A percentile compares a stretch with the other conserved stretches of the same genome.
Evolutionary conservation across 2,329 filamentous ascomycete genomes (phyloP).

Genomic region (Nectriaceae sp.): DNA sequence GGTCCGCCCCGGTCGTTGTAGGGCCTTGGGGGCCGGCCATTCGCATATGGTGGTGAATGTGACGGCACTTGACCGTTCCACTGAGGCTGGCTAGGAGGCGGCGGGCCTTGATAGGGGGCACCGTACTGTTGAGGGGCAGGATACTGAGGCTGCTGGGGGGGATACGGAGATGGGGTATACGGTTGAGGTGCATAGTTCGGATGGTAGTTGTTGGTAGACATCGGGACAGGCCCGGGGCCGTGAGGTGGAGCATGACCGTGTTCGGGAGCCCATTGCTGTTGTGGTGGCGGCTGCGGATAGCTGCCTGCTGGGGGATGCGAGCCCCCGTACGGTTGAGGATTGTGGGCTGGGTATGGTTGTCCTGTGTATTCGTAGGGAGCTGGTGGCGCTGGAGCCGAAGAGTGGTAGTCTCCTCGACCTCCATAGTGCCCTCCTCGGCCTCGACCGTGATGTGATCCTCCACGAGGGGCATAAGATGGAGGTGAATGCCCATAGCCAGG

Average conservation of each 20-base stretch:
- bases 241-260: constrained; percentile 43
- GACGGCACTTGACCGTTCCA: constrained; percentile 37
- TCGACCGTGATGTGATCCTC: constrained; percentile 38
- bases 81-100: constrained; percentile 37
- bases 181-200: constrained; percentile 60
- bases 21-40: constrained; percentile 43
- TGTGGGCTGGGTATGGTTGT: constrained; percentile 38
- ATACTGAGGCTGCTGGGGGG: constrained; percentile 49
- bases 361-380: constrained; percentile 46
- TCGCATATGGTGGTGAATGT: constrained; percentile 39
- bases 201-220: constrained; percentile 58
- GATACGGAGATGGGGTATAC: constrained; percentile 46
- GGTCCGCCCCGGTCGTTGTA: constrained; percentile 47
- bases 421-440: constrained; percentile 44
- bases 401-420: constrained; percentile 44
- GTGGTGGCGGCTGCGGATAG: constrained; percentile 40
- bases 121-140: constrained; percentile 40
- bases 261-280: constrained; percentile 45
- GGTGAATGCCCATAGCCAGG: constrained; percentile 42
- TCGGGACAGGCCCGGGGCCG: constrained; percentile 47
- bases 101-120: constrained; percentile 38
- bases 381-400: constrained; percentile 35
- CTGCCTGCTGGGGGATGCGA: constrained; percentile 38
- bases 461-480: constrained; percentile 39
- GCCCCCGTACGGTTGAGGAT: constrained; percentile 30